phyloP scores from a whole-genome alignment of 495 filamentous ascomycete species.

The Pyronema domesticum region DNA sequence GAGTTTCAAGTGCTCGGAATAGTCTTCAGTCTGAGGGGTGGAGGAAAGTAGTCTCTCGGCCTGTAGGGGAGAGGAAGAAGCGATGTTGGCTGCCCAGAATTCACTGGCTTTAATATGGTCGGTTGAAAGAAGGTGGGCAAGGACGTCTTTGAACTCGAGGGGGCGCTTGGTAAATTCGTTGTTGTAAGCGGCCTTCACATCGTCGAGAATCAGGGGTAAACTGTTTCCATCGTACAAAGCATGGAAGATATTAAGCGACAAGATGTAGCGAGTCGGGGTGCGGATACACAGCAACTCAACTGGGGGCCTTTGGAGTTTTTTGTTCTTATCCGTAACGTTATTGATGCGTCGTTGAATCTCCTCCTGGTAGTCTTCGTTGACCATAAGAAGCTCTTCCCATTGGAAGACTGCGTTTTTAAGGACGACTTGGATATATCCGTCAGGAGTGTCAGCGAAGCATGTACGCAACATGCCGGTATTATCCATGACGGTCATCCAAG shows the following conservation, averaged over 20 bases:
- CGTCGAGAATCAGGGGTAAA: constrained; percentile 44
- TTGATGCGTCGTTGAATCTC: constrained; percentile 17
- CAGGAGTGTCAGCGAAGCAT: constrained; percentile 42
- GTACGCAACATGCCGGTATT: constrained; percentile 45
- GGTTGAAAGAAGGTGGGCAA: constrained; percentile 31
- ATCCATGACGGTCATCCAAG: constrained; percentile 34
- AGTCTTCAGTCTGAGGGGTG: neutral
- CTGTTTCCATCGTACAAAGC: constrained; percentile 78
- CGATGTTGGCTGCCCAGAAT: constrained; percentile 52
- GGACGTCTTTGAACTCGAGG: constrained; percentile 26
- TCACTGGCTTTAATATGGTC: constrained; percentile 33
- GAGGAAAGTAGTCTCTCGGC: constrained; percentile 2
- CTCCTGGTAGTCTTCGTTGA: constrained; percentile 2
- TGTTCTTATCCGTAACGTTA: constrained; percentile 28
- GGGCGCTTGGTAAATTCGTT: constrained; percentile 7
- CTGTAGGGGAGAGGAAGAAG: neutral
- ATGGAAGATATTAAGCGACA: constrained; percentile 60
- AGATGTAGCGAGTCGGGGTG: constrained; percentile 20
- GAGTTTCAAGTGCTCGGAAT: constrained; percentile 8
- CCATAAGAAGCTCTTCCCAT: constrained; percentile 30
- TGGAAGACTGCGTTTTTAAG: constrained; percentile 30
- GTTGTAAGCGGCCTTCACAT: constrained; percentile 31
- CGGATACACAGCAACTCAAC: constrained; percentile 27
- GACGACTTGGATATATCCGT: constrained; percentile 56
- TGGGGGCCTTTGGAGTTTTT: constrained; percentile 22